These are phyloP conservation scores for Taphrina confusa DNA, from an alignment of 1,139 yeast species.

Conservation along the genomic window DNA sequence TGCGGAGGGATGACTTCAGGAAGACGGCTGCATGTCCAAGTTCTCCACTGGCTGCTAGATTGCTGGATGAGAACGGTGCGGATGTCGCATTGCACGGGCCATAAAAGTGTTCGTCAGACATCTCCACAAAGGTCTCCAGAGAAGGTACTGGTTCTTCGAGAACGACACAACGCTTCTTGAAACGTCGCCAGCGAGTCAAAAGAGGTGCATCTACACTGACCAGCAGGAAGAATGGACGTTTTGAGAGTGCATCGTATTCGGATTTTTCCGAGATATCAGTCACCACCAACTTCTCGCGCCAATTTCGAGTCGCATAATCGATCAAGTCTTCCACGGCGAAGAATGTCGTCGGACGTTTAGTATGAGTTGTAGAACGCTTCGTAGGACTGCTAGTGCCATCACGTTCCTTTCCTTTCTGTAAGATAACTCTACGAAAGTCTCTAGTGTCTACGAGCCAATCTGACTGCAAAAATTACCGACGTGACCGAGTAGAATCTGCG, in stretches of 20 bases:
- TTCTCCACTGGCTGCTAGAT: background rate
- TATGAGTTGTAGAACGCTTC: background rate
- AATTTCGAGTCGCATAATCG: slow-evolving; percentile 66
- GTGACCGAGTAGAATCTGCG: background rate
- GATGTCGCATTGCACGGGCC: slow-evolving; percentile 44
- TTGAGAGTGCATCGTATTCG: slow-evolving; percentile 56
- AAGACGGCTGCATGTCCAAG: slow-evolving; percentile 49
- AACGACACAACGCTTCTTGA: slow-evolving; percentile 40
- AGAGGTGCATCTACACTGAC: slow-evolving; percentile 78
- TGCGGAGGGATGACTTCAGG: slow-evolving; percentile 60
- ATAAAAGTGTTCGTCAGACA: slow-evolving; percentile 54
- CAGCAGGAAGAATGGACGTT: slow-evolving; percentile 85
- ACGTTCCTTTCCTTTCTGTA: background rate
- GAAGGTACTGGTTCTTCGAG: slow-evolving; percentile 1
- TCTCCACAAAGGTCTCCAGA: slow-evolving; percentile 50
- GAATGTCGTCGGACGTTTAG: background rate
- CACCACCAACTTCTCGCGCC: slow-evolving; percentile 67
- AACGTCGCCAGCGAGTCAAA: slow-evolving; percentile 56
- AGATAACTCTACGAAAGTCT: background rate
- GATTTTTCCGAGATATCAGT: slow-evolving; percentile 53
- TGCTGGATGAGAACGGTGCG: background rate
- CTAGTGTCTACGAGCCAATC: background rate
- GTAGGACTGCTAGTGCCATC: slow-evolving; percentile 7
- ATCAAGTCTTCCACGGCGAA: slow-evolving; percentile 51
- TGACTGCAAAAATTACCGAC: background rate